Evolutionary conservation across 331 rosid species (phyloP), one percentile per base, ranked within the genome.

Genomic region (Stylosanthes scabra): DNA sequence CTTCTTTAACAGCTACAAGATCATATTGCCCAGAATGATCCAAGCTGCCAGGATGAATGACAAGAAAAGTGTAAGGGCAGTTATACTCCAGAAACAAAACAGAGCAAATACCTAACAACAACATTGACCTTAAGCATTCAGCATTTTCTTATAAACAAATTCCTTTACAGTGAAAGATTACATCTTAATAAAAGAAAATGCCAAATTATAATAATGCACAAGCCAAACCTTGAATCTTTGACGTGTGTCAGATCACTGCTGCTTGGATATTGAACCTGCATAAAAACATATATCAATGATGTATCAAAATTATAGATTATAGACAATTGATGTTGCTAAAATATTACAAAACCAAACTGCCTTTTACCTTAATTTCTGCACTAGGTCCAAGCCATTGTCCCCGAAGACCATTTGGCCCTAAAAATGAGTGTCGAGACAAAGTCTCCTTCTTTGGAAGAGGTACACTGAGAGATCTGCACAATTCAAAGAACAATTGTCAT

Each of bases 311-410:
- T 59, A 55, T 11, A 70, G 54, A 78, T 66, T 59, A 46, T 11
- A 70, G 54, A 78, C 42, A 54, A 55, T 28, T 56, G 45, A 40
- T 42, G 67, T 31, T 78, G 55, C 52, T n/a, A 25, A 11, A 66
- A 66, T 59, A 51, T 15, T 42, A 66, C 54, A 74, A 70, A 28
- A 25, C 2, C 44, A 63, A 58, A 66, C 55, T 77, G 62, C n/a
- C n/a, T 37, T 69, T 72, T 78, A 92, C 99, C 98, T 92, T 95
- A 54, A 79, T 68, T 80, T 78, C 88, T 49, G 90, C 72, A 44
- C 84, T 87, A 20, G 98, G 97, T 59, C 89, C 97, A 37, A 66
- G 91, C 99, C 99, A 92, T 83, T 95, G 97, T 60, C 91, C 93
- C 71, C 64, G 88, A 67, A 95, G 93, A 80, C 98, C 99, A 87